Evolutionary conservation across 192 early-diverging fungal species (phyloP), one percentile per base, ranked within the genome.

Genomic region (Backusella tuberculispora): DNA sequence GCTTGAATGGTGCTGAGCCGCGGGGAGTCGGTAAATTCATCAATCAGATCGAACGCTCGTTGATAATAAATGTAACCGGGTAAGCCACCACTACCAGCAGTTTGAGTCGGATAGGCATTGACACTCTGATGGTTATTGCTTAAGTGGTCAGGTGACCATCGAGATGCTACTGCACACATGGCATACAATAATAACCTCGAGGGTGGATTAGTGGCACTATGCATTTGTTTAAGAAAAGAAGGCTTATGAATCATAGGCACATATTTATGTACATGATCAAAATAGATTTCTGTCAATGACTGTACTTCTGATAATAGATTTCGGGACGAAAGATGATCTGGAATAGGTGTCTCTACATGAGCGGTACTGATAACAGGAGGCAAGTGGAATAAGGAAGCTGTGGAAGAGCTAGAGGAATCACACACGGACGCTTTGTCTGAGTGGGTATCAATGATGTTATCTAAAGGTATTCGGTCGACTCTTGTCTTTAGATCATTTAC

Each of bases 211-310:
- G 84, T 83, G 9, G 76, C 78, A 66, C 78, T 81, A 24, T 78
- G 74, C 50, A 89, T 69, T 66, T 87, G 81, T 26, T 80, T 75
- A 15, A 85, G 50, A 72, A 89, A 89, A 21, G 75, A 74, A 5
- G 76, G 82, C 48, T 83, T 85, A 74, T 89, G 87, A 29, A 89
- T 77, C 44, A 89, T 83, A n/a, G 88, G 88, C 45, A 77, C 77
- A 67, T 86, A 82, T 19, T 80, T 80, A 68, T 88, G 85, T 37
- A 86, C 81, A 76, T 86, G 77, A 14, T 84, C 79, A 44, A 88
- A 88, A 63, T 88, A 88, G 12, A 78, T 79, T 44, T 86, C 83
- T 17, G 85, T 63, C 7, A 82, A 41, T 12, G 64, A 5, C 26
- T 69, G 45, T 40, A 69, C 44, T 37, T 69, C 68, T 6, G 45